Base-by-base conservation (phyloP, 768 basidiomycete species). In the Pholiota microspora region DNA sequence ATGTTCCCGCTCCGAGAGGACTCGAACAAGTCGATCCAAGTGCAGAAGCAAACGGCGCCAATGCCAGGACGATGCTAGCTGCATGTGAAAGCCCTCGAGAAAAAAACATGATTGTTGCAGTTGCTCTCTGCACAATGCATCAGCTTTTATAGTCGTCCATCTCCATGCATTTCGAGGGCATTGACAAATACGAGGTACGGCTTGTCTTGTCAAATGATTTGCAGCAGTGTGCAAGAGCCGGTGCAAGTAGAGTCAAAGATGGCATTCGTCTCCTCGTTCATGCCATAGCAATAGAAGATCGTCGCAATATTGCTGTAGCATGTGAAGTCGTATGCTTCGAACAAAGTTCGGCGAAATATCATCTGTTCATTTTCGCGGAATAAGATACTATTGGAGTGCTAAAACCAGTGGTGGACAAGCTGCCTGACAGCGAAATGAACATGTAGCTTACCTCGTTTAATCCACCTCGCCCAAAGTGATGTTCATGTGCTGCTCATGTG, bases 1-100 rank as follows among this genome's bases (percentile, higher is more conserved):
- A 83, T n/a, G 73, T 75, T 34, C 84, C 85, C 25, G 68, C 60
- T 31, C 73, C 61, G 1, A 62, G 45, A 49, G 61, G 61, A 2
- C 51, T n/a, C 4, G 58, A 51, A 34, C 61, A 62, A 44, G 56
- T 45, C 8, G 61, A 44, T 15, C 61, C 61, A 13, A 62, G 56
- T 15, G 54, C 61, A 44, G 59, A 50, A 8, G 50, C 61, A n/a
- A 56, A 31, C 25, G 53, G 36, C 29, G 58, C 44, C 32, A 59
- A 36, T 6, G 53, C 53, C 32, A 62, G 46, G 24, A 49, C 36
- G 44, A 53, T 27, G 24, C 50, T 56, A 24, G 48, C 42, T 36
- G 31, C 27, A 12, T 52, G 51, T 9, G 53, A 36, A 15, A 53
- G 28, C 7, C 27, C n/a, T 34, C 42, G 45, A 21, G 32, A 40